phyloP scores from a whole-genome alignment of 768 basidiomycete genomes.

The Boletus rubroflammeus region DNA sequence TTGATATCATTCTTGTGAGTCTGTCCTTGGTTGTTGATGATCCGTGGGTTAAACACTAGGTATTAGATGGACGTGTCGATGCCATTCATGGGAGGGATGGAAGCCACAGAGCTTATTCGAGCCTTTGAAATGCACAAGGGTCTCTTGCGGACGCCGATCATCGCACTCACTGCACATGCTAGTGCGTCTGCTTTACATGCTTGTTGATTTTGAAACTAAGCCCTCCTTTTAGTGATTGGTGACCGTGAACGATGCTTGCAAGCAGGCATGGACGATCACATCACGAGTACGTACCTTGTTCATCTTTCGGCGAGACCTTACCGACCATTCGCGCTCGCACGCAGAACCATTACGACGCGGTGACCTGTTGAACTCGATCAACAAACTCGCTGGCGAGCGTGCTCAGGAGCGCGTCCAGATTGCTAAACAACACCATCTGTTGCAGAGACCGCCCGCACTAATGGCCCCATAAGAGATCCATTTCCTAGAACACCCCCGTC shows the following conservation, averaged over 20 bases:
- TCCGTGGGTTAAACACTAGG: slow-evolving; percentile 1
- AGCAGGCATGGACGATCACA: slow-evolving; percentile 82
- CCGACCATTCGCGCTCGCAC: not conserved
- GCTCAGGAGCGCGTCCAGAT: slow-evolving; percentile 46
- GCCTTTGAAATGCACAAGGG: slow-evolving; percentile 74
- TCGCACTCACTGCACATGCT: slow-evolving; percentile 95
- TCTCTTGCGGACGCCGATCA: slow-evolving; percentile 79
- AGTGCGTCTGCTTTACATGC: slow-evolving; percentile 50
- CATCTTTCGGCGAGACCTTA: not conserved
- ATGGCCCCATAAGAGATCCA: slow-evolving; percentile 20
- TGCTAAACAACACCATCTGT: slow-evolving; percentile 29
- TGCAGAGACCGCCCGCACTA: slow-evolving; percentile 33
- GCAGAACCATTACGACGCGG: slow-evolving; percentile 75
- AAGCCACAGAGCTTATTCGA: slow-evolving; percentile 91
- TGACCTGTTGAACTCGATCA: slow-evolving; percentile 78
- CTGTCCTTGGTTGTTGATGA: not conserved
- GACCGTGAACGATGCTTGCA: slow-evolving; percentile 72
- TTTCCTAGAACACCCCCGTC: slow-evolving; percentile 2
- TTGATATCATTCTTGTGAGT: slow-evolving; percentile 88
- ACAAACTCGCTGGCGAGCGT: slow-evolving; percentile 71
- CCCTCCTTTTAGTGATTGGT: slow-evolving; percentile 68
- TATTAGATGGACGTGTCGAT: slow-evolving; percentile 94
- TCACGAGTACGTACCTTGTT: slow-evolving; percentile 57
- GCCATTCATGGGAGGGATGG: slow-evolving; percentile 99
- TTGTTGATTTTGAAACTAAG: slow-evolving; percentile 7